phyloP scores from a whole-genome alignment of 73 alveolate species.

The Paramecium pentaurelia region DNA sequence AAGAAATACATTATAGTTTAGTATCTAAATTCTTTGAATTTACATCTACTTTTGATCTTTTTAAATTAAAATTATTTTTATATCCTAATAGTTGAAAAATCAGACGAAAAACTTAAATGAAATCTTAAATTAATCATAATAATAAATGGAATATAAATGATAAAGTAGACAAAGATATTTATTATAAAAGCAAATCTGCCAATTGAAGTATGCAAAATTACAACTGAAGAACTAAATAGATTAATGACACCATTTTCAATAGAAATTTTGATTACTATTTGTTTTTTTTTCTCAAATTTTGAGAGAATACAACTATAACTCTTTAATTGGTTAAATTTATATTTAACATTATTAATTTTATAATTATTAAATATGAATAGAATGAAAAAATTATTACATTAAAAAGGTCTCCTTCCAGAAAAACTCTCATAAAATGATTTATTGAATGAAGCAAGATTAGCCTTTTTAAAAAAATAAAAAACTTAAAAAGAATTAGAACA shows the following conservation, averaged over 20 bases:
- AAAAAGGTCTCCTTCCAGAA: neutral
- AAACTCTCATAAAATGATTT: neutral
- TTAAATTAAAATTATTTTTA: too few species aligned
- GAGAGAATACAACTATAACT: neutral
- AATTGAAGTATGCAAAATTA: conserved; percentile 23
- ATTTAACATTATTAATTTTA: neutral
- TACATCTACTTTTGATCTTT: too few species aligned
- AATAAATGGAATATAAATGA: neutral
- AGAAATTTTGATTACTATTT: neutral
- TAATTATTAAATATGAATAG: neutral
- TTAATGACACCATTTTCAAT: neutral
- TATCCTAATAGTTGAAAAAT: too few species aligned
- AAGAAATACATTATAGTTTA: neutral
- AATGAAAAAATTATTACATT: neutral
- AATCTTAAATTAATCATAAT: neutral
- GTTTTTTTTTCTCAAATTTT: neutral
- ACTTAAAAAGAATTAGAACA: neutral
- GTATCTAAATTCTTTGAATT: too few species aligned
- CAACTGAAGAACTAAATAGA: neutral
- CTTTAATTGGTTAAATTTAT: neutral
- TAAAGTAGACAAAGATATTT: neutral
- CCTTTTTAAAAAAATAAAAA: neutral
- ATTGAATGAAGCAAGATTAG: neutral
- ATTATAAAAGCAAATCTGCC: neutral
- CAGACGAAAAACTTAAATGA: too few species aligned